Percentiles rank a stretch among this genome's conserved stretches.
phyloP scores from a whole-genome alignment of 164 flowering plant species.

The Aristolochia fimbriata region DNA sequence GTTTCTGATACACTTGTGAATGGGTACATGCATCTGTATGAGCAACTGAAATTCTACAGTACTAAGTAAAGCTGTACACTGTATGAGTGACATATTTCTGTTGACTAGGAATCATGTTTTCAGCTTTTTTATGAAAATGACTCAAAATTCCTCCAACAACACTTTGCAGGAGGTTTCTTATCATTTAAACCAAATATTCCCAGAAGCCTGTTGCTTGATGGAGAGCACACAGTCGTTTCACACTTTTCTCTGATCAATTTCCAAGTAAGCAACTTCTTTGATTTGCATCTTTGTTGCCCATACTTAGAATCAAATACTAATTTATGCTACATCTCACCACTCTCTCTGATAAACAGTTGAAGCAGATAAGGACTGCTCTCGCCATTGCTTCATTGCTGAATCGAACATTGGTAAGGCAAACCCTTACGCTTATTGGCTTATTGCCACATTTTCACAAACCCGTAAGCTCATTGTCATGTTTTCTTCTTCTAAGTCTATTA shows the following conservation, averaged over 20 bases:
- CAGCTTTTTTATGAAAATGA: background rate
- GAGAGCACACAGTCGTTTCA: conserved; percentile 63
- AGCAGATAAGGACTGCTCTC: conserved; percentile 89
- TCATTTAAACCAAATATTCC: conserved; percentile 88
- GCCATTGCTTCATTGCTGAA: conserved; percentile 79
- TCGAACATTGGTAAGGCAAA: conserved; percentile 72
- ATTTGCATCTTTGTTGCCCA: background rate
- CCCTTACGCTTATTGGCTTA: background rate
- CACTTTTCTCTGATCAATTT: conserved; percentile 82
- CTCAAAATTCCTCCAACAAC: background rate
- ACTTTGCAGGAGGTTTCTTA: conserved; percentile 81
- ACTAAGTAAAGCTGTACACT: no score
- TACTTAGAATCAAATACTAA: background rate
- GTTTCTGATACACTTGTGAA: no score
- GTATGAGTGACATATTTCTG: no score
- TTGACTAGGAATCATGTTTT: no score
- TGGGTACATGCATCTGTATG: no score
- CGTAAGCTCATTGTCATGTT: background rate
- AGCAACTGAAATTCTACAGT: no score
- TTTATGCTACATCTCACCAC: background rate
- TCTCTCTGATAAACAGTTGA: conserved; percentile 44
- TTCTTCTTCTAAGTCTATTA: no score
- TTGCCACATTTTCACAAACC: no score
- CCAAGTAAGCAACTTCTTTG: conserved; percentile 42
- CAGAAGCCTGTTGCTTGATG: conserved; percentile 74